Evolutionary conservation across 106 monocot genomes (phyloP), one percentile per base, ranked within the genome.

Genomic region (Phalaenopsis equestris): DNA sequence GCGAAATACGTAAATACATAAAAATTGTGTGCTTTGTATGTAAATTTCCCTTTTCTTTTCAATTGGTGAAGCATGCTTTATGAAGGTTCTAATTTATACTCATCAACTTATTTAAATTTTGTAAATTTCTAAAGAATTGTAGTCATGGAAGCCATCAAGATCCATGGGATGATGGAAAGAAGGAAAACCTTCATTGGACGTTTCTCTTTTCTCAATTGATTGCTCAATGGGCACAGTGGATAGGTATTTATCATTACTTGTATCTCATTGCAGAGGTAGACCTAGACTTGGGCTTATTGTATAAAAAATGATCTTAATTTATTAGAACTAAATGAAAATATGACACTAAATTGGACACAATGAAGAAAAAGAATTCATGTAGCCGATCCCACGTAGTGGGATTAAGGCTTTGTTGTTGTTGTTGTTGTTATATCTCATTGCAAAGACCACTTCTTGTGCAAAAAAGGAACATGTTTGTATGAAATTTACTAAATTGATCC

Each of bases 161-260:
- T 78, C 24, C 70, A 7, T 89, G 76, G 84, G 92, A 92, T 80
- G 89, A 91, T 46, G 78, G 82, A 61, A 86, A 86, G 79, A 89
- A 92, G 72, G 88, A 94, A 76, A 84, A 61, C 6, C 78, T 89
- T 41, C 94, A 98, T 52, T 94, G 98, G 98, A 79, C 92, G 41
- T 86, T 75, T 80, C 68, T 90, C 56, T 98, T 98, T 77, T 84
- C 89, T 38, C 86, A 88, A 72, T 84, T 94, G 79, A 91, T 94
- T 84, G 82, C 89, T 55, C 92, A 98, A 81, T 98, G 94, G 92
- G 86, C 89, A 79, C 90, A 94, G 67, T 94, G 94, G 90, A 68
- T 93, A 88, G 98, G 98, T 98, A 89, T 30, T 80, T 56, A 1
- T 85, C 39, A 36, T 43, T 8, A n/a, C 42, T 39, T 78, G 57